These are phyloP conservation scores for Calonectria montana DNA, from an alignment of 2,329 filamentous ascomycete species.

Conservation along the genomic window DNA sequence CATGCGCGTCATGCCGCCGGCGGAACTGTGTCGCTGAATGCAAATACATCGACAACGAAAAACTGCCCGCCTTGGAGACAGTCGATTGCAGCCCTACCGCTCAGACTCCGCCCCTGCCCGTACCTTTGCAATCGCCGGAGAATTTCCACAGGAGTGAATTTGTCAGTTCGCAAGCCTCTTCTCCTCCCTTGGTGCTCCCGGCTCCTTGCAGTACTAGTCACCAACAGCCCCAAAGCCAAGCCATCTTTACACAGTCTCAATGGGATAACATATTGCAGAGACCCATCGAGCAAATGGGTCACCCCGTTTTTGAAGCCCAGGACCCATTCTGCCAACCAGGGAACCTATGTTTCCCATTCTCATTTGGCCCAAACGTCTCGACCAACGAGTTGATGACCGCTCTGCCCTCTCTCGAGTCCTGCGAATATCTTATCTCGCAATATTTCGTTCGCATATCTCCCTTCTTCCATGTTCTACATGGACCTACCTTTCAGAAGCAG, in stretches of 20 bases:
- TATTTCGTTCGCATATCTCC: constrained; percentile 16
- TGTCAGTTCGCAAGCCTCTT: too few species aligned
- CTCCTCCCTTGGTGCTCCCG: too few species aligned
- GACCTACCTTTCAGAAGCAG: constrained; percentile 27
- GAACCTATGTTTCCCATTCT: background rate
- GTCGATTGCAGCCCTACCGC: too few species aligned
- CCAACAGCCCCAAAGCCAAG: too few species aligned
- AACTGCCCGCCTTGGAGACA: background rate
- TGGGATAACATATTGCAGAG: too few species aligned
- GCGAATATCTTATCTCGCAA: background rate
- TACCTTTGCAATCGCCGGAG: too few species aligned
- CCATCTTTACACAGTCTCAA: too few species aligned
- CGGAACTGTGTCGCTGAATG: background rate
- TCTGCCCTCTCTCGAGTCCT: background rate
- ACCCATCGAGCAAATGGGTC: background rate
- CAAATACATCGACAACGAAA: background rate
- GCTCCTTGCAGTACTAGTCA: background rate
- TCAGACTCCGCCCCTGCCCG: too few species aligned
- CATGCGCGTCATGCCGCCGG: background rate
- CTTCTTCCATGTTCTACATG: constrained; percentile 31
- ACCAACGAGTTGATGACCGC: background rate
- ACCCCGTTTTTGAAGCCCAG: too few species aligned
- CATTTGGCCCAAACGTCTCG: background rate
- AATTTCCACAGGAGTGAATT: too few species aligned
- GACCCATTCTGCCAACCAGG: too few species aligned